Base-by-base conservation (phyloP, 2,329 filamentous ascomycete genomes). In the Arthroderma sp. region DNA sequence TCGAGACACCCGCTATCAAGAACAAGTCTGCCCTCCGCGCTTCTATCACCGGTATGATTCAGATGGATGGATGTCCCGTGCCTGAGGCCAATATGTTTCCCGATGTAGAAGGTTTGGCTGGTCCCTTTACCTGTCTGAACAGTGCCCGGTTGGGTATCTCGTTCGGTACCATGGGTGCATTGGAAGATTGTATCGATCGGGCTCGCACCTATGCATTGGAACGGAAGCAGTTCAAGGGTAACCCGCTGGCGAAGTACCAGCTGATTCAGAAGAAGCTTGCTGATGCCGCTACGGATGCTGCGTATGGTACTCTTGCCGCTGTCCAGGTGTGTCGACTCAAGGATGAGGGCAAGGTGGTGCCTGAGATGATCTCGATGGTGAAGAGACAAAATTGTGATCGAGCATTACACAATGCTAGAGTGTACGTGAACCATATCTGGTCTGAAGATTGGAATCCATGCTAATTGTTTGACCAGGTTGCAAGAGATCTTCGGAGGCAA, bases 401-500 rank as follows among this genome's bases (percentile, higher is more conserved):
- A 43, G 91, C 91, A 10, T 69, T 98, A 56, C 69, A 76, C 29
- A 87, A 89, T 53, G 80, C 87, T 15, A 75, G 91, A 53, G 70
- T 74, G 59, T 76, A 66, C 15, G 15, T 22, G 15, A 22, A 22
- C 15, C 15, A 1, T 22, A 22, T 3, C 3, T 22, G 15, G 15
- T 22, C 15, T 22, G 15, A 3, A 22, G 58, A 73, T 65, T 48
- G 4, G 33, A 11, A 27, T 33, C 42, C n/a, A 31, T 22, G 15
- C 15, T 22, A 3, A 22, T 3, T 22, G 33, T 47, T 31, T 38
- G 38, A 29, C 36, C 40, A 79, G 75, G 49, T 70, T 98, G 49
- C 91, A 98, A 66, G 91, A 98, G 69, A 77, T 98, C 22, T 95
- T 98, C 68, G 91, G 91, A 47, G 91, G 91, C 29, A 98, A 98